Evolutionary conservation across 2,329 filamentous ascomycete species (phyloP).

Genomic region (Cladosporium austrohemisphaericum): DNA sequence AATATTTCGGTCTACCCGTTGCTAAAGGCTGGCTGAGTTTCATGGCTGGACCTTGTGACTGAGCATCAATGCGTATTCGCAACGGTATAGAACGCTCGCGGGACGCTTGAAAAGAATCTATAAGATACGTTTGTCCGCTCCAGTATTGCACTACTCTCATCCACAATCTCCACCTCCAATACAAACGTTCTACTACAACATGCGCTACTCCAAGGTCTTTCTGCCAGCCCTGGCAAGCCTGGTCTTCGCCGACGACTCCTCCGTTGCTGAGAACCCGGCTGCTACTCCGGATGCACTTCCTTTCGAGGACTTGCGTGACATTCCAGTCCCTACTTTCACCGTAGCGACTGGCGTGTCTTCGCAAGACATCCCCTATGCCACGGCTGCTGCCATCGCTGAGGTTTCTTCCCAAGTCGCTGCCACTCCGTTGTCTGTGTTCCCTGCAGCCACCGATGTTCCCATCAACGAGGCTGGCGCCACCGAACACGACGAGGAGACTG

Average conservation of each 20-base stretch:
- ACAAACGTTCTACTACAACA: not conserved
- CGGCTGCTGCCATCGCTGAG: not conserved
- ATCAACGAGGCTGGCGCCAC: constrained; percentile 3
- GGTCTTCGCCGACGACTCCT: not conserved
- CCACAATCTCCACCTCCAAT: not conserved
- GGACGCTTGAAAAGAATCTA: too few relatives aligned
- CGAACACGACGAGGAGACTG: not conserved
- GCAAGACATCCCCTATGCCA: constrained; percentile 5
- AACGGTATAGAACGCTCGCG: not conserved
- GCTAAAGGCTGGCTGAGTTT: not conserved
- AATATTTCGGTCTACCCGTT: constrained; percentile 1
- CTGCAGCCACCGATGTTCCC: constrained; percentile 8
- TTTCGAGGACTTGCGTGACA: constrained; percentile 11
- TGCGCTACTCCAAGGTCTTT: not conserved
- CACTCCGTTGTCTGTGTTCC: constrained; percentile 5
- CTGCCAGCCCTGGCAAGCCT: constrained; percentile 9
- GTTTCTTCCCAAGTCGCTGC: not conserved
- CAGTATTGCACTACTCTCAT: not conserved
- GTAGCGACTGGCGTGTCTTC: constrained; percentile 6
- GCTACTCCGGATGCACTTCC: constrained; percentile 17
- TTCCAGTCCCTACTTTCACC: constrained; percentile 15
- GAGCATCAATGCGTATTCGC: not conserved
- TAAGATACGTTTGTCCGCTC: not conserved
- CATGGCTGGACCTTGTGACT: not conserved
- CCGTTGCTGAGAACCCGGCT: constrained; percentile 4